Base-by-base conservation (phyloP, 2,329 filamentous ascomycete species). In the Grosmannia huntii region DNA sequence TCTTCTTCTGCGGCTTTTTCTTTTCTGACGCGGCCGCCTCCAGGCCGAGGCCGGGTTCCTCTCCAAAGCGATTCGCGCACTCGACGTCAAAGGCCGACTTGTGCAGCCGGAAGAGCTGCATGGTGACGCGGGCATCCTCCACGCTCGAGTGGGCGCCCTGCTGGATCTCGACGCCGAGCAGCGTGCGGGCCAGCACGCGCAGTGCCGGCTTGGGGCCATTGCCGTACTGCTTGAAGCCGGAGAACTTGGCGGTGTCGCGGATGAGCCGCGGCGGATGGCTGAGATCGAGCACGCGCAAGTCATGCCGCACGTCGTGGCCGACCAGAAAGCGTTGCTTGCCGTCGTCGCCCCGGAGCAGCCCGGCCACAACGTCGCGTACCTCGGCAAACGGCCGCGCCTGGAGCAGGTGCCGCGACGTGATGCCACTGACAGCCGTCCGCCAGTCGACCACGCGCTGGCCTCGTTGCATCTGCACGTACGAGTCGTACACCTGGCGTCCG, bases 401-500 rank as follows among this genome's bases (percentile, higher is more conserved):
- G 36, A 77, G 75, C 80, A 97, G 85, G 63, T 90, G 83, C 60
- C 81, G 82, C 0, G 87, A 79, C 55, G 82, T 81, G 61, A 99
- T 86, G 7, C 94, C 94, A 61, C 87, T 95, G 48, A 96, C 85
- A 61, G 80, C 76, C 3, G 91, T 97, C 61, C 94, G 83, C 86
- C 91, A 99, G 71, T 99, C 89, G 16, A 87, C 90, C 2, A 99
- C 89, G 58, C 75, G 76, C 66, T 90, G 85, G 60, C 83, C 83
- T 0, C 89, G 87, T 57, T 82, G 81, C 0, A 89, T 88, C 57
- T 82, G 81, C 11, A 97, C 94, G 68, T 87, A 97, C 14, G 89
- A 92, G 74, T 99, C 94, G 78, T 97, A 96, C 52, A 99, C 75
- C 70, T 96, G 90, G 31, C 87, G 82, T 21, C 91, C 91, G 68